Evolutionary conservation across 441 rosid species (phyloP).

Genomic region (Theobroma grandiflorum): DNA sequence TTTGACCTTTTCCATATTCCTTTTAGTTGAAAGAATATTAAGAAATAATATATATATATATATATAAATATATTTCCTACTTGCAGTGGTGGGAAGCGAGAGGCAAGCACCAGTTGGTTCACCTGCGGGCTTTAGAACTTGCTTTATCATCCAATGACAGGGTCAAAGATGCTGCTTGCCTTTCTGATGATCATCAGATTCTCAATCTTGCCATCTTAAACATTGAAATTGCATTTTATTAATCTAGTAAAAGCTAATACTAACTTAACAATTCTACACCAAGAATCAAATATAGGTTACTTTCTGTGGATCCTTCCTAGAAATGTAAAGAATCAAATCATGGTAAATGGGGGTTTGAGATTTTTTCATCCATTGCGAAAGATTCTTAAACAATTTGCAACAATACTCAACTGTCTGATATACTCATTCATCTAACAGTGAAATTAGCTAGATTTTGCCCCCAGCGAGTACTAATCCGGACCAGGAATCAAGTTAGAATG

Average conservation of each 20-base stretch:
- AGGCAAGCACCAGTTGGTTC: background rate
- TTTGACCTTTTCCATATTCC: too few species aligned
- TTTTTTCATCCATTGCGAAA: background rate
- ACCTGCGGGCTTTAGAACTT: background rate
- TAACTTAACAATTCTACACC: background rate
- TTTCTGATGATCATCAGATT: background rate
- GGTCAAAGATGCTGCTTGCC: slow-evolving; percentile 19
- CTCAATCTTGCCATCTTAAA: background rate
- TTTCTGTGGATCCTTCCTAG: background rate
- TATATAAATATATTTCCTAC: too few species aligned
- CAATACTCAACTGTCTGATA: background rate
- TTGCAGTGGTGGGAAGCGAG: too few species aligned
- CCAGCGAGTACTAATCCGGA: background rate
- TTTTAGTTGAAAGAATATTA: too few species aligned
- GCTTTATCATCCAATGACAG: background rate
- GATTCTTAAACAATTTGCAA: slow-evolving; percentile 11
- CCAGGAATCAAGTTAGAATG: background rate
- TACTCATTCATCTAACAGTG: background rate
- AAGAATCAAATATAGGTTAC: background rate
- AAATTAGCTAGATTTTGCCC: background rate
- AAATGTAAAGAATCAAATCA: background rate
- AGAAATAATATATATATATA: too few species aligned
- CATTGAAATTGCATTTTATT: background rate
- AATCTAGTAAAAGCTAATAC: background rate
- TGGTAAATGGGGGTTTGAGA: background rate